Evolutionary conservation across 176 grass and related monocot species (phyloP).

Genomic region (Bolboschoenus planiculmis): DNA sequence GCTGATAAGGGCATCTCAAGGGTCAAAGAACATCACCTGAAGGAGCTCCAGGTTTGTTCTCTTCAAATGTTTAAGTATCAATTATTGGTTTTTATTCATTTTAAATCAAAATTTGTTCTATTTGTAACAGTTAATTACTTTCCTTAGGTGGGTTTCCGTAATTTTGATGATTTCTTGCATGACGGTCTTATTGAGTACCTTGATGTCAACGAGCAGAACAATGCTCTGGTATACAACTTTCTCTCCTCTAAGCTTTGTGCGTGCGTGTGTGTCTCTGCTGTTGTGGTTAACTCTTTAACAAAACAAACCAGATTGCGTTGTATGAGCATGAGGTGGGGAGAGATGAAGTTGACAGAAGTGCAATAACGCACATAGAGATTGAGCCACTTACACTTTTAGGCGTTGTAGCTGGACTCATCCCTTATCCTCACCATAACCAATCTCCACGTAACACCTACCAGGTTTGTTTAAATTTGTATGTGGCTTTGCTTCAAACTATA

Average conservation of each 20-base stretch:
- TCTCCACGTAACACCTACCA: constrained; percentile 98
- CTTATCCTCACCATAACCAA: constrained; percentile 96
- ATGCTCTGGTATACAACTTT: constrained; percentile 56
- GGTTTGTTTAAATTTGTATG: constrained; percentile 28
- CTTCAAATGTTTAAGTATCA: constrained; percentile 8
- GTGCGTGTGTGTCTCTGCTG: background rate
- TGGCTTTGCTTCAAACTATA: background rate
- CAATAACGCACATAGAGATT: constrained; percentile 90
- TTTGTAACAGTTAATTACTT: constrained; percentile 14
- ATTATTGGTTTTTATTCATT: constrained; percentile 21
- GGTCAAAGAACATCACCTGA: constrained; percentile 81
- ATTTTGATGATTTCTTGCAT: constrained; percentile 87
- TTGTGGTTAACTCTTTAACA: background rate
- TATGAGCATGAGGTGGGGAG: constrained; percentile 69
- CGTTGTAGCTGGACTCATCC: constrained; percentile 86
- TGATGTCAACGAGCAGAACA: constrained; percentile 98
- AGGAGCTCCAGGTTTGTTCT: constrained; percentile 66
- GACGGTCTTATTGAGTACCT: constrained; percentile 97
- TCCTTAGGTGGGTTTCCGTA: constrained; percentile 69
- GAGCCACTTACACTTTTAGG: constrained; percentile 87
- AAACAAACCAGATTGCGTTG: constrained; percentile 67
- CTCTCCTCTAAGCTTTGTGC: constrained; percentile 4
- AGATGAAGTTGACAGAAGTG: constrained; percentile 60
- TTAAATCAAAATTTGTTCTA: constrained; percentile 21
- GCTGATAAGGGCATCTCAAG: constrained; percentile 87